phyloP scores from a whole-genome alignment of 2,329 filamentous ascomycete genomes.

The Fusarium albosuccineum region DNA sequence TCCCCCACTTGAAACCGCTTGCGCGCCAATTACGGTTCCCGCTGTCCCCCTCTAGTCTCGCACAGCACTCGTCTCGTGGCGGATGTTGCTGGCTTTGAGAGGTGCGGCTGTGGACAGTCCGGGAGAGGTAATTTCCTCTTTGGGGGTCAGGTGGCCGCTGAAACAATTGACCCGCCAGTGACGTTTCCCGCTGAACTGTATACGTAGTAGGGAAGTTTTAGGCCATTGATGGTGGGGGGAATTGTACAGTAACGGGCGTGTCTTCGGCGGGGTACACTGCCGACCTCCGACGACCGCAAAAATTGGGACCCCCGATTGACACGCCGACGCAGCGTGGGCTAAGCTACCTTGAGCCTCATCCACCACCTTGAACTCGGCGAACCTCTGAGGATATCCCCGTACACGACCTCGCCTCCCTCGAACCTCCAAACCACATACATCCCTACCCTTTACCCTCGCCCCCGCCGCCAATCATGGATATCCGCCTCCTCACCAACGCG shows the following conservation, averaged over 20 bases:
- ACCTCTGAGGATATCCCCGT: background rate
- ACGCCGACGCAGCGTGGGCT: background rate
- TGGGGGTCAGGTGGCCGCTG: constrained; percentile 16
- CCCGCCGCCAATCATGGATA: constrained; percentile 76
- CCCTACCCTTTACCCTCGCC: background rate
- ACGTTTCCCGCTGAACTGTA: constrained; percentile 4
- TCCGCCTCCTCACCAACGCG: constrained; percentile 84
- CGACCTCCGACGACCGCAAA: constrained; percentile 10
- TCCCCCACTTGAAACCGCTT: constrained; percentile 12
- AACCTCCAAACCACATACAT: background rate
- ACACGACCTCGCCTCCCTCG: background rate
- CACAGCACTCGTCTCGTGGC: constrained; percentile 30
- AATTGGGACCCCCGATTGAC: constrained; percentile 5
- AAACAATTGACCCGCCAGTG: background rate
- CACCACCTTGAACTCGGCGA: background rate
- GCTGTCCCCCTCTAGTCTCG: constrained; percentile 3
- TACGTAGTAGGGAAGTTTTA: background rate
- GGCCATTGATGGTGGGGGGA: background rate
- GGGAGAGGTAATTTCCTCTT: constrained; percentile 31
- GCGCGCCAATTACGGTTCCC: constrained; percentile 40
- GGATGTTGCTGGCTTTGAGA: constrained; percentile 40
- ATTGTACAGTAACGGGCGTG: background rate
- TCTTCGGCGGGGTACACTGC: constrained; percentile 16
- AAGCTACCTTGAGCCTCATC: constrained; percentile 18
- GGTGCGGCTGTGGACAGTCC: constrained; percentile 35